A percentile compares a stretch with the other conserved stretches of the same genome.
Conservation (phyloP, 495 filamentous ascomycete genomes). For the Penicillium odoratum region DNA sequence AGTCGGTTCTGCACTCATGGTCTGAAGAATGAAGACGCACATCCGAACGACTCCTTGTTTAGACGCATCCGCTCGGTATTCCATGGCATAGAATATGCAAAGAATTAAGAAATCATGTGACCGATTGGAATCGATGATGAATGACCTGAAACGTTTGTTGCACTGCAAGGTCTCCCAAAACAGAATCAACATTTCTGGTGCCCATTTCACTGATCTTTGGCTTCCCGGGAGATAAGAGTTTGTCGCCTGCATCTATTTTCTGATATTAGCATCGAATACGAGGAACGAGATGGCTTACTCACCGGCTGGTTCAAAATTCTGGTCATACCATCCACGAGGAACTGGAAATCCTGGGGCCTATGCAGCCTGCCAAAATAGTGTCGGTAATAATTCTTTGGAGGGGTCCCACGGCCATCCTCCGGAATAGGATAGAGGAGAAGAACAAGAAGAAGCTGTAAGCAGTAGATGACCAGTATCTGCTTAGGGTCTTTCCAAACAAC, state of each 20-base stretch:
- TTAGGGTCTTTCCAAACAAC: slow-evolving; percentile 92
- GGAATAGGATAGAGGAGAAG: slow-evolving; percentile 90
- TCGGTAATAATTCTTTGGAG: slow-evolving; percentile 86
- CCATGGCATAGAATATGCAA: slow-evolving; percentile 87
- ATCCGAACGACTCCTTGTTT: slow-evolving; percentile 92
- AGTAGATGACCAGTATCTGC: slow-evolving; percentile 88
- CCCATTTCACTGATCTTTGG: slow-evolving; percentile 79
- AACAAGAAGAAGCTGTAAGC: slow-evolving; percentile 85
- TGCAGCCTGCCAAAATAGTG: slow-evolving; percentile 91
- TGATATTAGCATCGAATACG: not conserved
- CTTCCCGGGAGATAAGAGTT: slow-evolving; percentile 86
- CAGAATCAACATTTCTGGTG: slow-evolving; percentile 94
- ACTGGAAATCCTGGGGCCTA: slow-evolving; percentile 95
- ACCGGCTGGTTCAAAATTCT: slow-evolving; percentile 89
- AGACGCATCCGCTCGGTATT: slow-evolving; percentile 79
- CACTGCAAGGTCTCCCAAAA: slow-evolving; percentile 98
- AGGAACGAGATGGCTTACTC: not conserved
- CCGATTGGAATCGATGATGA: slow-evolving; percentile 93
- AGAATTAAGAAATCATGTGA: slow-evolving; percentile 92
- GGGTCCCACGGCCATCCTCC: slow-evolving; percentile 59
- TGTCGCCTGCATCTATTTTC: slow-evolving; percentile 70
- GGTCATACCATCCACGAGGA: slow-evolving; percentile 94
- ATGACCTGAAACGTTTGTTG: slow-evolving; percentile 96
- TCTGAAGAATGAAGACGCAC: slow-evolving; percentile 96
- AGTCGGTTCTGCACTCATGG: slow-evolving; percentile 86